Base-by-base conservation (phyloP, 306 rosid species). In the Cajanus cajan region DNA sequence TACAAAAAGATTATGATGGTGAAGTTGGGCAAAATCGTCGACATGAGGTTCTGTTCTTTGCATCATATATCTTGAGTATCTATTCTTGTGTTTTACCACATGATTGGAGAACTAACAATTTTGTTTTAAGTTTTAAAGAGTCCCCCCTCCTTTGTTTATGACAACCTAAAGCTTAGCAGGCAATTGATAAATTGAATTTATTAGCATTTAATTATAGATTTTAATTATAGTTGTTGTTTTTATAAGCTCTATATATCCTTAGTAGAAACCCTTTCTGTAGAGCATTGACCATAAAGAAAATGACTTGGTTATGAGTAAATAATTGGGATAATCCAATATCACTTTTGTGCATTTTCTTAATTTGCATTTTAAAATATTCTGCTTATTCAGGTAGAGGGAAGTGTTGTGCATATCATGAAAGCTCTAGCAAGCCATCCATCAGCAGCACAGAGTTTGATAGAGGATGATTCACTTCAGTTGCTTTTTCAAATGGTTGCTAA, bases 321-420 rank as follows among this genome's bases (percentile, higher is more conserved):
- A 39, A 58, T 5, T 71, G 40, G 65, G 72, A 61, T 55, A 50
- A 28, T 74, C 37, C 6, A 37, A 69, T 18, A 52, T 33, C 72
- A 41, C 45, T 34, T 55, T 45, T 77, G 45, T 67, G 54, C 43
- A 14, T 24, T 61, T 79, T 16, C 33, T 48, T 63, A 68, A 59
- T 64, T 44, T 83, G 34, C 52, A 54, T 82, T 72, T 75, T 54
- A 37, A 82, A 51, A 50, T 71, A 44, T 80, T 75, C 72, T 80
- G 44, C 69, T 28, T 68, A 54, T 84, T 86, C 88, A 93, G 99
- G 87, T 96, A n/a, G 99, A 96, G 86, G 98, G 94, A 71, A 90
- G 94, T 78, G 88, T 96, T 76, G 96, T 96, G 84, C 99, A 96
- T 86, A 90, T 96, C 83, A 96, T 96, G 99, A 96, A 96, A 90